A percentile compares a stretch with the other conserved stretches of the same genome.
phyloP scores from a whole-genome alignment of 148 eudicot species.

The Chenopodium quinoa region DNA sequence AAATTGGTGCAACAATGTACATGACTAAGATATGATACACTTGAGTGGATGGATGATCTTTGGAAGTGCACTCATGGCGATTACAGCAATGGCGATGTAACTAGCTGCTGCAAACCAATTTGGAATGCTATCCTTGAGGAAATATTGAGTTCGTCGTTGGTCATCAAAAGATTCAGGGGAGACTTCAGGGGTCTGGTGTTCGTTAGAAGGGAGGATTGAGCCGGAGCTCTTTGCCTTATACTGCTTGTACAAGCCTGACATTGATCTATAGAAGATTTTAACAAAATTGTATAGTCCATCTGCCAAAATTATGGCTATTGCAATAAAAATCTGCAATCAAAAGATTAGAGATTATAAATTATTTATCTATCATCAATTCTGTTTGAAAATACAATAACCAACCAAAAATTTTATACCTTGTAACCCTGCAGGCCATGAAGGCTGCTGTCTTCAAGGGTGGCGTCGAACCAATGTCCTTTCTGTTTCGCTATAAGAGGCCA shows the following conservation, averaged over 20 bases:
- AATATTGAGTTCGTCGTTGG: slow-evolving; percentile 50
- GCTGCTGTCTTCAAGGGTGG: slow-evolving; percentile 20
- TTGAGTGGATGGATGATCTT: slow-evolving; percentile 62
- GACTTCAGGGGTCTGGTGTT: slow-evolving; percentile 1
- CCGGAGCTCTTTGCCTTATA: slow-evolving; percentile 20
- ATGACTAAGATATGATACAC: slow-evolving; percentile 71
- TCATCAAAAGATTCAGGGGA: slow-evolving; percentile 54
- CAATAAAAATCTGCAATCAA: slow-evolving; percentile 57
- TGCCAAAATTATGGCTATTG: slow-evolving; percentile 78
- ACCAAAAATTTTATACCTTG: slow-evolving; percentile 42
- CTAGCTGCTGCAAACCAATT: slow-evolving; percentile 56
- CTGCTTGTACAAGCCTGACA: slow-evolving; percentile 45
- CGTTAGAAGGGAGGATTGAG: slow-evolving; percentile 37
- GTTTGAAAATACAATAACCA: too few relatives aligned
- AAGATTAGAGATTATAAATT: too few relatives aligned
- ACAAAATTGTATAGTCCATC: slow-evolving; percentile 83
- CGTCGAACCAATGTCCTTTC: slow-evolving; percentile 71
- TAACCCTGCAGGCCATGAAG: slow-evolving; percentile 84
- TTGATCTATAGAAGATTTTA: slow-evolving; percentile 51
- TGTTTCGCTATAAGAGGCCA: slow-evolving; percentile 73
- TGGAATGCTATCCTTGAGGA: slow-evolving; percentile 80
- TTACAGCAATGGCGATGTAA: slow-evolving; percentile 49
- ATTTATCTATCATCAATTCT: too few relatives aligned
- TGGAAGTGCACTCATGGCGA: slow-evolving; percentile 55
- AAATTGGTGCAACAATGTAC: slow-evolving; percentile 58